These are phyloP conservation scores for Sorghum bicolor DNA, from an alignment of 176 grass and related monocot genomes.

Conservation along the genomic window DNA sequence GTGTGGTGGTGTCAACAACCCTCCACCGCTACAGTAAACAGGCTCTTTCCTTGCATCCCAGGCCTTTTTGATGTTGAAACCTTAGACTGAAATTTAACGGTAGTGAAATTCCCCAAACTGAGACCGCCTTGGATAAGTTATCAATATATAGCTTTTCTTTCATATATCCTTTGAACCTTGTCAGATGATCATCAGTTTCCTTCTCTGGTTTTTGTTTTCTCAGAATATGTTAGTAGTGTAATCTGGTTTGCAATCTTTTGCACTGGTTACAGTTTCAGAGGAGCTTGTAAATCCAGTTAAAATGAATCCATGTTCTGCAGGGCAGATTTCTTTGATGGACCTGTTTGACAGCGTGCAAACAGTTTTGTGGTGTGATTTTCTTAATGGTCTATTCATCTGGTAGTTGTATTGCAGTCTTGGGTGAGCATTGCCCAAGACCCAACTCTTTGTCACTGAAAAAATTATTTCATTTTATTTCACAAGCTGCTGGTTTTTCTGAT, in stretches of 20 bases:
- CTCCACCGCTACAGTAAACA: constrained; percentile 41
- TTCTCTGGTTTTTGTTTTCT: not conserved
- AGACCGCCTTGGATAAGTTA: constrained; percentile 18
- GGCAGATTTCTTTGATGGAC: not conserved
- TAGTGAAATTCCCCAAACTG: constrained; percentile 7
- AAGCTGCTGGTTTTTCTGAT: too few relatives aligned
- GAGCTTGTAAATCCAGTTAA: not conserved
- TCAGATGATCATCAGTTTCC: not conserved
- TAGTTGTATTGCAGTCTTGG: not conserved
- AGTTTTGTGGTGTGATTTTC: not conserved
- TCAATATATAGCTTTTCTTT: constrained; percentile 16
- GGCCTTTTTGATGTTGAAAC: constrained; percentile 11
- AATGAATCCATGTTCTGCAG: not conserved
- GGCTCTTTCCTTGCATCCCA: not conserved
- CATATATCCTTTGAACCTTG: not conserved
- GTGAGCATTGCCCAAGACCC: not conserved
- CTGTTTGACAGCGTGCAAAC: not conserved
- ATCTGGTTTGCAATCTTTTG: not conserved
- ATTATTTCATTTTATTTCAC: too few relatives aligned
- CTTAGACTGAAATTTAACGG: not conserved
- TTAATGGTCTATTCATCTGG: not conserved
- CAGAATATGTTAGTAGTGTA: not conserved
- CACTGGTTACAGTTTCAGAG: not conserved
- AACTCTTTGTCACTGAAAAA: not conserved
- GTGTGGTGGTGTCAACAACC: constrained; percentile 43